Evolutionary conservation across 1,139 yeast species (phyloP), one percentile per base, ranked within the genome.

Genomic region (Arxiozyma telluris): DNA sequence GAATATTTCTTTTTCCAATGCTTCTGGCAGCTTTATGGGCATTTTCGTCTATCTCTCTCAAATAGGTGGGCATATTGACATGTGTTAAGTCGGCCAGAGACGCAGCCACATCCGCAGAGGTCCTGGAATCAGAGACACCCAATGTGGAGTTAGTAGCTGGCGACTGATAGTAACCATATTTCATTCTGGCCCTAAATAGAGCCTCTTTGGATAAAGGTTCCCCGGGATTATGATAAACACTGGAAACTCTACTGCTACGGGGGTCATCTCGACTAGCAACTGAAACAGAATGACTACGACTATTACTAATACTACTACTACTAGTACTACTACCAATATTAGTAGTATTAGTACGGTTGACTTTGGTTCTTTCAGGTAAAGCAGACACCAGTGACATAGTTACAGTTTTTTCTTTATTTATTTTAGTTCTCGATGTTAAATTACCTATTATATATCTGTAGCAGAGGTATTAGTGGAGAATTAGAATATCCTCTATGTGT

Each of bases 51-150:
- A 88, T 73, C 25, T 78, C 73, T 59, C 91, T 73, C 66, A 80
- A 83, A 68, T 84, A 85, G 17, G 89, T 82, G 58, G 78, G 79
- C 50, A 84, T 81, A 1, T 83, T 75, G 54, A 83, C 74, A 67
- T 82, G 87, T 15, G 86, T 72, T 8, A 83, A 78, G 5, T 87
- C 81, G 1, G 94, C 94, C 59, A 83, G 73, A 53, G 83, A 73
- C 0, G 93, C 93, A 49, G 94, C 94, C 3, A 87, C 80, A 66
- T 84, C 90, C 15, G 88, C 80, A 39, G 90, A 90, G 52, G 55
- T 55, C 17, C 65, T 62, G 6, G 67, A 59, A 48, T 68, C 66
- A 6, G 70, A 78, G 54, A 87, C 93, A 17, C 97, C 96, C 3
- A 87, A 48, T 21, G 58, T 78, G 18, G 79, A 71, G 5, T 83